A percentile compares a stretch with the other conserved stretches of the same genome.
phyloP scores from a whole-genome alignment of 306 rosid species.

The Biancaea sappan region DNA sequence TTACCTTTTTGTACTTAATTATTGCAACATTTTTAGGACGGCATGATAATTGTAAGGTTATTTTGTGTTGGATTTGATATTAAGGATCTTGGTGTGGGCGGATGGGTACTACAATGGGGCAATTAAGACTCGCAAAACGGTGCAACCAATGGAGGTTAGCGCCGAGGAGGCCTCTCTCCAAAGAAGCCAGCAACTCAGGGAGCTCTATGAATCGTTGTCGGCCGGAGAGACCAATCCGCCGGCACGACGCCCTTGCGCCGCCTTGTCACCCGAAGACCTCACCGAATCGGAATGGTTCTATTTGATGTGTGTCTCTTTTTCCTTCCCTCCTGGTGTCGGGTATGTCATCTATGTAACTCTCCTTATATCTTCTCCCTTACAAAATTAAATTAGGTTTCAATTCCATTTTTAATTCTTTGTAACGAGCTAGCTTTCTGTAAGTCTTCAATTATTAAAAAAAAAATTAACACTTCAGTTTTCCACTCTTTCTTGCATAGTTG shows the following conservation, averaged over 20 bases:
- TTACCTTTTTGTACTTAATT: background rate
- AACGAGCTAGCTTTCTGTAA: too few species aligned
- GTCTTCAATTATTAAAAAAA: too few species aligned
- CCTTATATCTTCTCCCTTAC: background rate
- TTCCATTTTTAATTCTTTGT: conserved; percentile 8
- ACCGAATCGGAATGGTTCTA: conserved; percentile 99
- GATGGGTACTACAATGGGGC: conserved; percentile 98
- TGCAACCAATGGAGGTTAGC: conserved; percentile 89
- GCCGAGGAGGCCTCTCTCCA: conserved; percentile 77
- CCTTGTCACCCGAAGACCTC: conserved; percentile 95
- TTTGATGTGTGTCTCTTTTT: conserved; percentile 94
- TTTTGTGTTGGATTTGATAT: background rate
- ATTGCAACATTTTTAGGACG: too few species aligned
- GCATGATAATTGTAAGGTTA: background rate
- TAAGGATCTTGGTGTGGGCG: conserved; percentile 81
- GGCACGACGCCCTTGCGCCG: conserved; percentile 71
- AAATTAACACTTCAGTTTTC: too few species aligned
- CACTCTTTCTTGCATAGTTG: too few species aligned
- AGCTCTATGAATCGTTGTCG: conserved; percentile 78
- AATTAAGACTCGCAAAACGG: conserved; percentile 89
- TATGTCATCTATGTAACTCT: background rate
- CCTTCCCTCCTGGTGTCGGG: conserved; percentile 89
- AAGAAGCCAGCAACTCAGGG: conserved; percentile 95
- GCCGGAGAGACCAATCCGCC: conserved; percentile 84
- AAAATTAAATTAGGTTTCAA: background rate